Base-by-base conservation (phyloP, 1,284 basidiomycete genomes). In the Ceratobasidium sp. region DNA sequence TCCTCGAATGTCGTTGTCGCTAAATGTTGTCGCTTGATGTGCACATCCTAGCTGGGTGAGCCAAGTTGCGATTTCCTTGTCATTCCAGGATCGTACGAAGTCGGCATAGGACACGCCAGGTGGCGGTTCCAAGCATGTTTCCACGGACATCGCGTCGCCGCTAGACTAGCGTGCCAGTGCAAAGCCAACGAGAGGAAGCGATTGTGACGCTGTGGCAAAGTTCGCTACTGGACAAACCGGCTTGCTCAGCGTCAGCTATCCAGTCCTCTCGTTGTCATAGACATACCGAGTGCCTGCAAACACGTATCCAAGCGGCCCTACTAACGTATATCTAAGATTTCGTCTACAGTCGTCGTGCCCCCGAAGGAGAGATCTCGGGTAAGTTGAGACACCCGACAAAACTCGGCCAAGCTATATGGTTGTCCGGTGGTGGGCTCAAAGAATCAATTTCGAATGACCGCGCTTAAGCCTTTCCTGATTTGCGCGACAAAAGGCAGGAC, bases 1-100 rank as follows among this genome's bases (percentile, higher is more conserved):
- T 9, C 96, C 94, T 53, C 93, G 84, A 76, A 98, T 96, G 79
- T 97, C 94, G 82, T 96, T 92, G 3, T 85, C 84, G 61, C 85
- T 87, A 82, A 98, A 98, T 0, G 86, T 84, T 3, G 84, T 79
- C 1, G 89, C 87, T 78, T 93, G 90, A 36, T 86, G 85, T 0
- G 82, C 86, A 76, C 93, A 94, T 77, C 89, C 91, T 73, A 90
- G 87, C 41, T 92, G 89, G 0, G 84, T 77, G 41, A 93, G 83
- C 92, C 92, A 93, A 65, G 83, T 84, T 4, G 88, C 86, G 71
- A 93, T 89, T 76, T 92, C 88, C 1, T 77, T 77, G 77, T 93
- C 92, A 1, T 84, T 81, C 92, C 92, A 93, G 8, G 86, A 84
- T 32, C 84, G 84, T 62, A 93, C 83, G 77, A 86, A 90, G 36